Conservation (phyloP, 2,329 filamentous ascomycete genomes). For the Beauveria brongniartii region DNA sequence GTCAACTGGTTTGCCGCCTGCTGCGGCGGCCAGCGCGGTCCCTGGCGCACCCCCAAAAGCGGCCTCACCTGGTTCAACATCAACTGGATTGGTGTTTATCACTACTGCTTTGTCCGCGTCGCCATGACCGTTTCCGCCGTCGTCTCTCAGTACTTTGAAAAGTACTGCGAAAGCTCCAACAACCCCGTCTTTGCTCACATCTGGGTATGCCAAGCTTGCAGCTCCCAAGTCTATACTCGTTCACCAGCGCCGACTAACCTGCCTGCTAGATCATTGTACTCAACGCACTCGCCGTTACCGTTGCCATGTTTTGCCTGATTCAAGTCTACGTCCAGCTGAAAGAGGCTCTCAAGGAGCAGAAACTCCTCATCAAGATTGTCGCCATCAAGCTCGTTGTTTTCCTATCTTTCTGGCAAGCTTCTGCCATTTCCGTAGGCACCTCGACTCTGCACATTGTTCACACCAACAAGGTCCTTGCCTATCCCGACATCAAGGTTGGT, state of each 20-base stretch:
- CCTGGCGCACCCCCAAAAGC: conserved; percentile 66
- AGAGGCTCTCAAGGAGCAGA: conserved; percentile 57
- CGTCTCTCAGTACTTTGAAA: conserved; percentile 56
- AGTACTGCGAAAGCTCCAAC: conserved; percentile 73
- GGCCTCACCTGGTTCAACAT: conserved; percentile 89
- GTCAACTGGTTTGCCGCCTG: conserved; percentile 62
- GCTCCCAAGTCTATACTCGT: neutral
- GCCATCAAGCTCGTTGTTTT: conserved; percentile 90
- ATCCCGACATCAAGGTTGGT: conserved; percentile 71
- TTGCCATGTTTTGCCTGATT: conserved; percentile 84
- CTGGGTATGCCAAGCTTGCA: conserved; percentile 50
- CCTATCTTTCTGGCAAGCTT: conserved; percentile 78
- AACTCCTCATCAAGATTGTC: conserved; percentile 70
- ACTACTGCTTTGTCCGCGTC: conserved; percentile 77
- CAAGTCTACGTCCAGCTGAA: conserved; percentile 80
- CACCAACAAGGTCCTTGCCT: conserved; percentile 52
- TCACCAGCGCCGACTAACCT: conserved; percentile 9
- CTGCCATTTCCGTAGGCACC: conserved; percentile 42
- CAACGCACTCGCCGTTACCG: conserved; percentile 62
- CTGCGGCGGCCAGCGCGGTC: conserved; percentile 60
- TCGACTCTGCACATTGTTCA: conserved; percentile 55
- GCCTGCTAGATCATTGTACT: conserved; percentile 52
- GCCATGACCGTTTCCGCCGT: conserved; percentile 73
- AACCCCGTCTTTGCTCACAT: conserved; percentile 74
- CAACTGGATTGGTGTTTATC: conserved; percentile 74